Evolutionary conservation across 2,329 filamentous ascomycete genomes (phyloP).

Genomic region (Fusarium udum): DNA sequence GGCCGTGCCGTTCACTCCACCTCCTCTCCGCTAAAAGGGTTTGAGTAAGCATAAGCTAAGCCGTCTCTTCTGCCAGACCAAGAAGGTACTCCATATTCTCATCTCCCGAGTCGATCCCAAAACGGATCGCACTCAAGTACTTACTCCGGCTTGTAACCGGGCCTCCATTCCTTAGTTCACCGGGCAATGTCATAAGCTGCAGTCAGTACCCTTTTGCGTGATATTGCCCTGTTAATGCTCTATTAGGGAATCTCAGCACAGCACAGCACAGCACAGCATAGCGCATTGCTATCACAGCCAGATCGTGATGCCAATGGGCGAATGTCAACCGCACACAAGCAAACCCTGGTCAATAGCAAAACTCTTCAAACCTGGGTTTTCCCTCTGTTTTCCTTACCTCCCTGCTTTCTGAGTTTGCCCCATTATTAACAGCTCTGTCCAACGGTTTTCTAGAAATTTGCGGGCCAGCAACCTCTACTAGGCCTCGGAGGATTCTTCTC

Average conservation of each 20-base stretch:
- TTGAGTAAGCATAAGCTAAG: constrained; percentile 45
- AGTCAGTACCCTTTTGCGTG: constrained; percentile 19
- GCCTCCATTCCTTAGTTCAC: constrained; percentile 21
- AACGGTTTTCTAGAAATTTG: constrained; percentile 49
- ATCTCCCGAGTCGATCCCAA: constrained; percentile 39
- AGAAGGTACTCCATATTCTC: constrained; percentile 34
- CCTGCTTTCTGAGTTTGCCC: constrained; percentile 35
- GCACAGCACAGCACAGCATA: neutral
- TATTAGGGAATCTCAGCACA: constrained; percentile 15
- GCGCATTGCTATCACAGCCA: constrained; percentile 16
- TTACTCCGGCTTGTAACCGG: constrained; percentile 35
- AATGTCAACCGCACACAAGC: constrained; percentile 11
- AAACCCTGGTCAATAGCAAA: constrained; percentile 41
- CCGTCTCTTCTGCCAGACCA: constrained; percentile 31
- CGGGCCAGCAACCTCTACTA: constrained; percentile 40
- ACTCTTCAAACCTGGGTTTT: constrained; percentile 40
- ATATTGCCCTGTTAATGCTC: constrained; percentile 34
- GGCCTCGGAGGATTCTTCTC: constrained; percentile 47
- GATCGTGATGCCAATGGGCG: constrained; percentile 10
- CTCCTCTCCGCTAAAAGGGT: constrained; percentile 37
- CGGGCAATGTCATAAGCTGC: constrained; percentile 10
- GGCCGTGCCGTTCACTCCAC: constrained; percentile 38
- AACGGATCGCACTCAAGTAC: constrained; percentile 21
- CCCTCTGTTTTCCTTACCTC: constrained; percentile 41
- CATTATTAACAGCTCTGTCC: constrained; percentile 35